Evolutionary conservation across 257 asterid species (phyloP).

Genomic region (Capsicum baccatum): DNA sequence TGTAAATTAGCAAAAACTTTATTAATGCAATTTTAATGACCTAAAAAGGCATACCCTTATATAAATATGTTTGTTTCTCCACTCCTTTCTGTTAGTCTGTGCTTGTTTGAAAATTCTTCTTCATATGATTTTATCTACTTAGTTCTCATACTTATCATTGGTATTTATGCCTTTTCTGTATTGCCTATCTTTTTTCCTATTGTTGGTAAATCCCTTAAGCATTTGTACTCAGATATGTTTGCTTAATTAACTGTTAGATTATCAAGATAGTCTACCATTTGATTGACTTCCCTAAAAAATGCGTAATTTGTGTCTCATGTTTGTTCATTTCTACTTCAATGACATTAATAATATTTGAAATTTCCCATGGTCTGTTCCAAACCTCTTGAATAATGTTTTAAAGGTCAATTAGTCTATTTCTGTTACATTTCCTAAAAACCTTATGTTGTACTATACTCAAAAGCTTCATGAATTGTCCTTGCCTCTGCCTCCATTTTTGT

Average conservation of each 20-base stretch:
- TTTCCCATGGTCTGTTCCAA: too few species aligned
- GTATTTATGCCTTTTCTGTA: too few species aligned
- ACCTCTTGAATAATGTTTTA: too few species aligned
- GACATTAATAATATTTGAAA: neutral
- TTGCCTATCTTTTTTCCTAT: neutral
- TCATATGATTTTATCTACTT: neutral
- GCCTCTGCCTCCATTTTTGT: too few species aligned
- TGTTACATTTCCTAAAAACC: too few species aligned
- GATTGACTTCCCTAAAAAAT: neutral
- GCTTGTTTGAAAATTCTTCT: neutral
- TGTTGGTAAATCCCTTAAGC: neutral
- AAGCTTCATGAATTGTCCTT: too few species aligned
- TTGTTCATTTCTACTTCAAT: neutral
- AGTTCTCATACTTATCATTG: neutral
- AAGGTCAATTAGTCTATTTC: neutral
- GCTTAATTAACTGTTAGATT: too few species aligned
- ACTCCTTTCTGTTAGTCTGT: neutral
- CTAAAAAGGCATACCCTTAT: neutral
- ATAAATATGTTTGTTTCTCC: too few species aligned
- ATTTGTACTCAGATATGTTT: too few species aligned
- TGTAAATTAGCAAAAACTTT: too few species aligned
- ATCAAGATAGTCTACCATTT: neutral
- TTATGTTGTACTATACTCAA: neutral
- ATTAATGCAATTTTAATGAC: neutral
- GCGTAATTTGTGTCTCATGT: neutral